Percentiles rank a stretch among this genome's conserved stretches.
These are phyloP conservation scores for Eustoma russellianum DNA, from an alignment of 257 asterid genomes.

Conservation along the genomic window DNA sequence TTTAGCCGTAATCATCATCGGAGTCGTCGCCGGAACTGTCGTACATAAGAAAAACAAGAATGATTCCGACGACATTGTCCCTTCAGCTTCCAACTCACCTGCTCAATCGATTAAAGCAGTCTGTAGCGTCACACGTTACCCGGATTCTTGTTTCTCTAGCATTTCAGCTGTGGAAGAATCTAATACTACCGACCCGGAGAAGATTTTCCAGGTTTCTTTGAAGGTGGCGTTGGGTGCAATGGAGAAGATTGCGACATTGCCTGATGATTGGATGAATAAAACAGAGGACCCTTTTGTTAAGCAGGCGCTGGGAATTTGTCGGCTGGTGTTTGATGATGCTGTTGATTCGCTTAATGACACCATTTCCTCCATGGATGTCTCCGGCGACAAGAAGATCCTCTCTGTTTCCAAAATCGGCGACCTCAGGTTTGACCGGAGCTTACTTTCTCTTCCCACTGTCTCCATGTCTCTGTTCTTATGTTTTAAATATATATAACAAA, in stretches of 20 bases:
- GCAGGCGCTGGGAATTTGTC: conserved; percentile 46
- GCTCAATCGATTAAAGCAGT: conserved; percentile 44
- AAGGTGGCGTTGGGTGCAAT: conserved; percentile 32
- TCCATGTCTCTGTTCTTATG: too few relatives aligned
- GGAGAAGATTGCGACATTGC: conserved; percentile 20
- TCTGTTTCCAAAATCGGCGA: conserved; percentile 20
- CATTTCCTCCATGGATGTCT: conserved; percentile 13
- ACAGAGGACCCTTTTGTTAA: conserved; percentile 24
- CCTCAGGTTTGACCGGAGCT: conserved; percentile 8
- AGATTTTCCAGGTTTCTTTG: conserved; percentile 44
- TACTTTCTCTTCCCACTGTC: too few relatives aligned
- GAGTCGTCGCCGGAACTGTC: conserved; percentile 49
- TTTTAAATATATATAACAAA: too few relatives aligned
- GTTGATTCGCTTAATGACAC: conserved; percentile 46
- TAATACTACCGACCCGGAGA: conserved; percentile 44
- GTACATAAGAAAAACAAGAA: conserved; percentile 24
- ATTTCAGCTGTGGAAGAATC: conserved; percentile 22
- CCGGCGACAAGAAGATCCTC: conserved; percentile 13
- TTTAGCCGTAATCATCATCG: conserved; percentile 31
- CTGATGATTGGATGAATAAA: conserved; percentile 22
- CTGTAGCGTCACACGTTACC: conserved; percentile 49
- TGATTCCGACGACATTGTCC: conserved; percentile 2
- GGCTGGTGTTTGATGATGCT: conserved; percentile 48
- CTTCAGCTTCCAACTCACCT: conserved; percentile 14
- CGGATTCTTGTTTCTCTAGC: conserved; percentile 40